Evolutionary conservation across 2,329 filamentous ascomycete species (phyloP).

Genomic region (Cercospora citrullina): DNA sequence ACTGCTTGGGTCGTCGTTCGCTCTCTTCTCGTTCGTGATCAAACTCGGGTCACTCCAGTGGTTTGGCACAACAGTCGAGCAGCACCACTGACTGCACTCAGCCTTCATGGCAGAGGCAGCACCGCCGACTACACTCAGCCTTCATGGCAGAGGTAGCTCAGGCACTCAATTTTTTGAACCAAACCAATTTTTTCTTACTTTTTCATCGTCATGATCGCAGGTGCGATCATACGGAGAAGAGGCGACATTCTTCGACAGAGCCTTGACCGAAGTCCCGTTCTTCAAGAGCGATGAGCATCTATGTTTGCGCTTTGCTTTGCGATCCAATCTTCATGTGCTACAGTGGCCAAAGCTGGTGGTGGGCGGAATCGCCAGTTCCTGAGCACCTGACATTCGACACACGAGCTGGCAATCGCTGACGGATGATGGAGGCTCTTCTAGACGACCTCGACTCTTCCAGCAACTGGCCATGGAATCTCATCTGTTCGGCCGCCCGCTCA

Average conservation of each 20-base stretch:
- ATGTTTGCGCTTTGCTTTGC: background rate
- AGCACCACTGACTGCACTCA: background rate
- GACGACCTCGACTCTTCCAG: background rate
- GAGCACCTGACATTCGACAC: background rate
- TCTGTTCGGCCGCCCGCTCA: background rate
- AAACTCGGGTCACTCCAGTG: background rate
- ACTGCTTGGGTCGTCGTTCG: conserved; percentile 2
- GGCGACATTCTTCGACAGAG: background rate
- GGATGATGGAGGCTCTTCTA: background rate
- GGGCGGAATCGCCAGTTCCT: background rate
- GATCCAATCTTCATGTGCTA: background rate
- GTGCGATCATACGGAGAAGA: background rate
- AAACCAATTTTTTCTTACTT: background rate
- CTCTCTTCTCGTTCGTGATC: background rate
- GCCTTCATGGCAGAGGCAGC: background rate
- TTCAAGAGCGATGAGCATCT: background rate
- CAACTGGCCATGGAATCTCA: background rate
- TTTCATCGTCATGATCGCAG: background rate
- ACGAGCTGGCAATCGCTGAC: background rate
- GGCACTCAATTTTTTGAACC: conserved; percentile 1
- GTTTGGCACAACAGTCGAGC: conserved; percentile 1
- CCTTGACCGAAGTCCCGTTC: background rate
- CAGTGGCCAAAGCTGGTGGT: background rate
- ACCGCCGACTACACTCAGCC: background rate
- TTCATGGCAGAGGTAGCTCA: background rate